Conservation (phyloP, 106 monocot genomes). For the Acanthochlamys bracteata region DNA sequence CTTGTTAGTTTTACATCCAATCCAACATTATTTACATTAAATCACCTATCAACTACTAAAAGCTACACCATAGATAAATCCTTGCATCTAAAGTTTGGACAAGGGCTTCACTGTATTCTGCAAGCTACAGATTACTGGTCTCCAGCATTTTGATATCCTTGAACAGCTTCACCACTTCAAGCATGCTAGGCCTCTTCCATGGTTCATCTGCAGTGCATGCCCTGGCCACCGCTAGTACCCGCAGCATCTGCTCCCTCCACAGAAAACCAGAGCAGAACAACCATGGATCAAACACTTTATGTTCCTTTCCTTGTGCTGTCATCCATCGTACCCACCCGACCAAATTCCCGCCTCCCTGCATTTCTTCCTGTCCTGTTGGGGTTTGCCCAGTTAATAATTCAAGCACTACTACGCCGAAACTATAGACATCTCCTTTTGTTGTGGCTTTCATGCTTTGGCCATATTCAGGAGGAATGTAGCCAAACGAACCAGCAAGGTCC, state of each 20-base stretch:
- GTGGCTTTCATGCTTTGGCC: slow-evolving; percentile 72
- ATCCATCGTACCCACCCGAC: slow-evolving; percentile 84
- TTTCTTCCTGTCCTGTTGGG: slow-evolving; percentile 69
- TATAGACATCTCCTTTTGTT: slow-evolving; percentile 80
- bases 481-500: slow-evolving; percentile 76
- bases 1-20: too few relatives aligned
- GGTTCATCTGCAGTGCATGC: slow-evolving; percentile 71
- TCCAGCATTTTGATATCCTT: slow-evolving; percentile 49
- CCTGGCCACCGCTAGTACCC: slow-evolving; percentile 54
- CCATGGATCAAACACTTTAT: slow-evolving; percentile 60
- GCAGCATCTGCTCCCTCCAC: slow-evolving; percentile 62
- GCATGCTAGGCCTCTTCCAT: slow-evolving; percentile 82
- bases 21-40: too few relatives aligned
- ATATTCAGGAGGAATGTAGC: slow-evolving; percentile 92
- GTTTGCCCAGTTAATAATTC: slow-evolving; percentile 73
- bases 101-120: background rate
- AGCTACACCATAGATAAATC: background rate
- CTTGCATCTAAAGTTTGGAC: background rate
- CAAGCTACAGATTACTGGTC: background rate
- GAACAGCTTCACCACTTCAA: slow-evolving; percentile 62
- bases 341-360: slow-evolving; percentile 58
- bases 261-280: slow-evolving; percentile 8
- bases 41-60: too few relatives aligned
- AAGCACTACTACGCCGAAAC: slow-evolving; percentile 84
- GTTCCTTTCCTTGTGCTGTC: slow-evolving; percentile 27